Base-by-base conservation (phyloP, 2,329 filamentous ascomycete genomes). In the Sclerotinia minor region DNA sequence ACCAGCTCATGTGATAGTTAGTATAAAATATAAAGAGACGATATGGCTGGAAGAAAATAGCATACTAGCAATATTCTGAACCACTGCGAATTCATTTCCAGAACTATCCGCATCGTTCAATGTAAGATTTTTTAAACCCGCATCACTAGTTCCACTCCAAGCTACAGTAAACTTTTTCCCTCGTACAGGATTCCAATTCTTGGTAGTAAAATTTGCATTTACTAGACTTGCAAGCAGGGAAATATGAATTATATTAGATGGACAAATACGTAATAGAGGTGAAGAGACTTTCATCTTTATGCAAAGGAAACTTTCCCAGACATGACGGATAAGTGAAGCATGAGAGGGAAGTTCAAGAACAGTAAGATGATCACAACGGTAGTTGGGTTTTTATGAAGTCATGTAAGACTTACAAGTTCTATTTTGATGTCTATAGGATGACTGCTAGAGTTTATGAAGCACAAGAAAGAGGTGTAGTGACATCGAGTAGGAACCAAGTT, bases 81-180 rank as follows among this genome's bases (percentile, higher is more conserved):
- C 26, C 26, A 49, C 19, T 9, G 35, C 52, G 19, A 55, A 55
- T 35, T 65, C 17, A 26, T 45, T 55, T 7, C 63, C 63, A 55
- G 24, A 32, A 41, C 26, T 38, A 55, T 45, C 50, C 38, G 38
- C 52, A 45, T 54, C 19, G 24, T 45, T 45, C 9, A 65, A 1
- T n/a, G 50, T 45, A 15, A 55, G 11, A 21, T 65, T 47, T 24
- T 55, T 55, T 11, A 35, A 29, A 2, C 52, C 63, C 24, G 24
- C 38, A 45, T 65, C 52, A 38, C 63, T 49, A 26, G 38, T 57
- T 2, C 63, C 52, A 47, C 50, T 47, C 52, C 52, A 65, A 21
- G 52, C 52, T 32, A 65, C 21, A 2, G 52, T 65, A 6, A 65
- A 55, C 13, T 45, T 55, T 17, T 6, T 45, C 7, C 52, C 63